phyloP scores from a whole-genome alignment of 305 asterid genomes.

The Stenogyne calaminthoides region DNA sequence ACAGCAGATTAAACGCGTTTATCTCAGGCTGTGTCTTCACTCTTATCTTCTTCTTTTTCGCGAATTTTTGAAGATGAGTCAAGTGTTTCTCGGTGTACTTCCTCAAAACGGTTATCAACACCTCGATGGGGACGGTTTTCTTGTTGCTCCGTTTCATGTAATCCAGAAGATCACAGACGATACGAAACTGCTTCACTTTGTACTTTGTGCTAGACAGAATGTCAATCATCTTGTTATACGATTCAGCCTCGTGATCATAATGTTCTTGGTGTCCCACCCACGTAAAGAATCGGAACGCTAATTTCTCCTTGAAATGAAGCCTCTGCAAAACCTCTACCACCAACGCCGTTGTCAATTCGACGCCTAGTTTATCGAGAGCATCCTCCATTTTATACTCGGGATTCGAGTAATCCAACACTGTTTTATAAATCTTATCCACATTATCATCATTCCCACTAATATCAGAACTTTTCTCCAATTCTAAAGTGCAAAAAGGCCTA shows the following conservation, averaged over 20 bases:
- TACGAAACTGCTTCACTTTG: conserved; percentile 80
- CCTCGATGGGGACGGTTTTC: conserved; percentile 68
- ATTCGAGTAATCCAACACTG: conserved; percentile 56
- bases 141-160: conserved; percentile 74
- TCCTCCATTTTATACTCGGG: conserved; percentile 79
- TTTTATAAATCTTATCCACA: conserved; percentile 55
- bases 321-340: conserved; percentile 66
- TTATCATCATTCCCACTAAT: conserved; percentile 30
- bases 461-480: conserved; percentile 32
- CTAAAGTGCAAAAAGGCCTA: conserved; percentile 40
- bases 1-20: conserved; percentile 69
- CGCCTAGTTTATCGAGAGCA: conserved; percentile 61
- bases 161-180: conserved; percentile 80
- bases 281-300: conserved; percentile 84
- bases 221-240: conserved; percentile 76
- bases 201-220: conserved; percentile 78
- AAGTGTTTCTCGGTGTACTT: conserved; percentile 75
- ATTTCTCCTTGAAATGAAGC: conserved; percentile 75
- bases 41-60: conserved; percentile 79
- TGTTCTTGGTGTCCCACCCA: conserved; percentile 80
- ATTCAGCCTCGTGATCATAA: conserved; percentile 72
- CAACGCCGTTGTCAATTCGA: conserved; percentile 66
- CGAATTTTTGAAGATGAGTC: conserved; percentile 82
- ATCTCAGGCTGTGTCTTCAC: conserved; percentile 89
- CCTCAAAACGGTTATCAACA: conserved; percentile 59